A percentile compares a stretch with the other conserved stretches of the same genome.
Evolutionary conservation across 176 grass and related monocot species (phyloP).

Genomic region (Aegilops longissima): DNA sequence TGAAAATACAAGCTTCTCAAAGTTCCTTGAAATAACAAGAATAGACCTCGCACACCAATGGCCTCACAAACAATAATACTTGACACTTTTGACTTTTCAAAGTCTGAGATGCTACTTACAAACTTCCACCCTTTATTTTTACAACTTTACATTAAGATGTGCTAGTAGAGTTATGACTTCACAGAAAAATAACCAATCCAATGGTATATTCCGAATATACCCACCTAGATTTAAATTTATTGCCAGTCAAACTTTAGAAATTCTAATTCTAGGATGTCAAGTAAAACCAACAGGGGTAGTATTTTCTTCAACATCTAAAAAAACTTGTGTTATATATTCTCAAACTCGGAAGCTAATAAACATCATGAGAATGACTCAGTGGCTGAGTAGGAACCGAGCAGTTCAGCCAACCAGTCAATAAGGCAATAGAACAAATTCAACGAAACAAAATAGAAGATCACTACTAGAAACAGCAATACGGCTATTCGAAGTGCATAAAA

Average conservation of each 20-base stretch:
- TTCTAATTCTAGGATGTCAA: too few relatives aligned
- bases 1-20: constrained; percentile 22
- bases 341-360: constrained; percentile 13
- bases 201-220: too few relatives aligned
- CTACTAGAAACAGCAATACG: neutral
- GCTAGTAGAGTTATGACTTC: too few relatives aligned
- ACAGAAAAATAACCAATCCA: too few relatives aligned
- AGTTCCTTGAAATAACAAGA: neutral
- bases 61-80: too few relatives aligned
- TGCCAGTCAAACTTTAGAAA: too few relatives aligned
- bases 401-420: constrained; percentile 13
- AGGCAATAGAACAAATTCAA: constrained; percentile 21
- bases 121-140: neutral
- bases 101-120: too few relatives aligned
- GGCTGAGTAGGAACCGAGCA: neutral
- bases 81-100: too few relatives aligned
- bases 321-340: neutral
- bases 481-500: constrained; percentile 4
- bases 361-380: constrained; percentile 8
- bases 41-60: neutral
- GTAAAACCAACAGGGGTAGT: too few relatives aligned
- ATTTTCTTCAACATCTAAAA: neutral
- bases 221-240: too few relatives aligned
- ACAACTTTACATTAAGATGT: neutral
- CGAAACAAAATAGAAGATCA: neutral